These are phyloP conservation scores for Rosa rugosa DNA, from an alignment of 306 rosid species.

Conservation along the genomic window DNA sequence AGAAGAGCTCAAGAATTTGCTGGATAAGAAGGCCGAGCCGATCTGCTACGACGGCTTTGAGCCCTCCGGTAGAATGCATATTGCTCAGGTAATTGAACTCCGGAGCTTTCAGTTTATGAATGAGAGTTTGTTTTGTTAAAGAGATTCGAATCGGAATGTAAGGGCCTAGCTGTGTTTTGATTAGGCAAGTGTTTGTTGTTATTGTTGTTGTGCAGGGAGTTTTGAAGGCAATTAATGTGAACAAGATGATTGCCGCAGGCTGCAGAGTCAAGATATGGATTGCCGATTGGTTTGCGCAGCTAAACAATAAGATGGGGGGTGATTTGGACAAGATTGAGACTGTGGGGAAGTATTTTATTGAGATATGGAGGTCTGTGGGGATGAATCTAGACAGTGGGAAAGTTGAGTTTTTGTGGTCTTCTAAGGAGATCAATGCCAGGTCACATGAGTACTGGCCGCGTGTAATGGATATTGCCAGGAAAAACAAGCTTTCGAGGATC, in stretches of 20 bases:
- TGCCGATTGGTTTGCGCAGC: conserved; percentile 88
- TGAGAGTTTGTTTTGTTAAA: too few species aligned
- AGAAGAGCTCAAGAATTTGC: conserved; percentile 66
- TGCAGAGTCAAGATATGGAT: conserved; percentile 84
- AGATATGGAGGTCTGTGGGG: conserved; percentile 83
- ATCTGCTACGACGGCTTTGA: conserved; percentile 86
- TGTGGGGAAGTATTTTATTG: conserved; percentile 66
- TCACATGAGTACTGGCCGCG: conserved; percentile 79
- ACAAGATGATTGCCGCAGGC: conserved; percentile 73
- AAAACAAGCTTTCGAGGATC: conserved; percentile 60
- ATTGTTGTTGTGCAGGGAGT: conserved; percentile 49
- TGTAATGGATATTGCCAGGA: conserved; percentile 83
- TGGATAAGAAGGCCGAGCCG: conserved; percentile 61
- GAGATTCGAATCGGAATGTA: too few species aligned
- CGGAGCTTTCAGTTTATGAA: too few species aligned
- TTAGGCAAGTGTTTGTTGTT: neutral
- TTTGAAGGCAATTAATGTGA: conserved; percentile 72
- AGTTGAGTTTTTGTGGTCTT: conserved; percentile 83
- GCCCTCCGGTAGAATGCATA: conserved; percentile 93
- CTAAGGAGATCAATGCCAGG: conserved; percentile 64
- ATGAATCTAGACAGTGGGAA: conserved; percentile 78
- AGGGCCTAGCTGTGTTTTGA: too few species aligned
- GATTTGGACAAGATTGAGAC: conserved; percentile 72
- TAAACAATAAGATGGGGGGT: conserved; percentile 80
- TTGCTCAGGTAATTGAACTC: conserved; percentile 64